A percentile compares a stretch with the other conserved stretches of the same genome.
phyloP scores from a whole-genome alignment of 1,284 basidiomycete species.

The Irpex sp. region DNA sequence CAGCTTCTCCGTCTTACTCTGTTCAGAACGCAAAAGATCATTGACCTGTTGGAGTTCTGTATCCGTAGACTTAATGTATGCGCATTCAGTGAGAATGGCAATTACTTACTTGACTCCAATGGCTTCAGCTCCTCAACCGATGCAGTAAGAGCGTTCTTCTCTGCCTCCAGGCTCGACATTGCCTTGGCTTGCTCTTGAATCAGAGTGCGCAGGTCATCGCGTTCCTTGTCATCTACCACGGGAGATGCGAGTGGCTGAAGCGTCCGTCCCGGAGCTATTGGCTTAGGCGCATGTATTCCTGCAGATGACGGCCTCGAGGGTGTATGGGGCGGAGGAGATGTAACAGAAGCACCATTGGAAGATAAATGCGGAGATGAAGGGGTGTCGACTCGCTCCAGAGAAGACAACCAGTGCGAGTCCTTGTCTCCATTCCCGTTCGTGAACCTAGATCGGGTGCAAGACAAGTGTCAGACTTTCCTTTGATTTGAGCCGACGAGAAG shows the following conservation, averaged over 20 bases:
- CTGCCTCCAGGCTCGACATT: slow-evolving; percentile 64
- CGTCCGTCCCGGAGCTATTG: slow-evolving; percentile 3
- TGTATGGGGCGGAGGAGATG: slow-evolving; percentile 14
- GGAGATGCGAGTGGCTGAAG: slow-evolving; percentile 11
- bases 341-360: slow-evolving; percentile 18
- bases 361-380: slow-evolving; percentile 14
- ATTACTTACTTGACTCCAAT: slow-evolving; percentile 44
- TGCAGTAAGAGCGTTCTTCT: slow-evolving; percentile 57
- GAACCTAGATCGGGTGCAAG: slow-evolving; percentile 22
- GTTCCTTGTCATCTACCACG: slow-evolving; percentile 17
- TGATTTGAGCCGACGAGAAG: background rate
- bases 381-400: slow-evolving; percentile 47
- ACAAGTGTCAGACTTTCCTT: background rate
- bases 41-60: slow-evolving; percentile 23
- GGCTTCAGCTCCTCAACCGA: slow-evolving; percentile 40
- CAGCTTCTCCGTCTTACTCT: slow-evolving; percentile 17
- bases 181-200: slow-evolving; percentile 59
- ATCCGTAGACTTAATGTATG: background rate
- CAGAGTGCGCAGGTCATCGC: slow-evolving; percentile 30
- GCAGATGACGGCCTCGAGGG: slow-evolving; percentile 18
- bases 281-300: slow-evolving; percentile 11
- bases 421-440: slow-evolving; percentile 15
- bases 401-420: slow-evolving; percentile 57
- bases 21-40: slow-evolving; percentile 22
- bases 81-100: background rate